Percentiles rank a stretch among this genome's conserved stretches.
Conservation (phyloP, 495 filamentous ascomycete genomes). For the Aspergillus indologenus region DNA sequence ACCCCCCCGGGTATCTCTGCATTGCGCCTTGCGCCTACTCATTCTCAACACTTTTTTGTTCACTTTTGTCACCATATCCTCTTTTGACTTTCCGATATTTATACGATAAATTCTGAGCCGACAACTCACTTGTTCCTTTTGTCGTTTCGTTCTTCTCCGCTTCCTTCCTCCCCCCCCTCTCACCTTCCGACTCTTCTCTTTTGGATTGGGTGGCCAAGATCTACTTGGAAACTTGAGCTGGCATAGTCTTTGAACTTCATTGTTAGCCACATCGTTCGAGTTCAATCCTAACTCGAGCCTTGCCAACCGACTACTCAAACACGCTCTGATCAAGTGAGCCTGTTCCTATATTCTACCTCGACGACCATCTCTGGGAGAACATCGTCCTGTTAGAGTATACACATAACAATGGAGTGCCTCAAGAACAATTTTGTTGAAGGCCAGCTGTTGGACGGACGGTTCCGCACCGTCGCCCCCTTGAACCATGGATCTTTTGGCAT, state of each 20-base stretch:
- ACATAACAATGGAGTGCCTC: constrained; percentile 70
- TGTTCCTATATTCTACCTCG: constrained; percentile 5
- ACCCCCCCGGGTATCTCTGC: constrained; percentile 44
- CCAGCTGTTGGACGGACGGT: constrained; percentile 77
- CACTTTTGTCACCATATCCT: constrained; percentile 58
- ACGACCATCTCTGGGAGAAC: constrained; percentile 34
- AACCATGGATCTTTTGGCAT: constrained; percentile 98
- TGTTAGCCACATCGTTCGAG: constrained; percentile 40
- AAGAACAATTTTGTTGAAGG: constrained; percentile 70
- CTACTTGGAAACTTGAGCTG: constrained; percentile 31
- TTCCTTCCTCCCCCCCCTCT: constrained; percentile 29
- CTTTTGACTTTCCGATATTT: constrained; percentile 38
- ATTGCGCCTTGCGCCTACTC: constrained; percentile 41
- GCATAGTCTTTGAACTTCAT: constrained; percentile 39
- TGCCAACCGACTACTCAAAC: constrained; percentile 20
- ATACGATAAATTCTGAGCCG: constrained; percentile 64
- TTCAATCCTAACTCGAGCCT: constrained; percentile 41
- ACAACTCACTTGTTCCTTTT: constrained; percentile 54
- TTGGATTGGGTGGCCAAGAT: constrained; percentile 26
- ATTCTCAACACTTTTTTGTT: constrained; percentile 31
- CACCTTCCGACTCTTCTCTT: constrained; percentile 15
- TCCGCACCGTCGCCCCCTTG: constrained; percentile 85
- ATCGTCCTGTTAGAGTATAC: constrained; percentile 13
- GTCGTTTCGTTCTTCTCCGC: constrained; percentile 14
- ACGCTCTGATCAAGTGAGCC: constrained; percentile 10